Evolutionary conservation across 768 basidiomycete species (phyloP).

Genomic region (Tylopilus plumbeoviolaceoides): DNA sequence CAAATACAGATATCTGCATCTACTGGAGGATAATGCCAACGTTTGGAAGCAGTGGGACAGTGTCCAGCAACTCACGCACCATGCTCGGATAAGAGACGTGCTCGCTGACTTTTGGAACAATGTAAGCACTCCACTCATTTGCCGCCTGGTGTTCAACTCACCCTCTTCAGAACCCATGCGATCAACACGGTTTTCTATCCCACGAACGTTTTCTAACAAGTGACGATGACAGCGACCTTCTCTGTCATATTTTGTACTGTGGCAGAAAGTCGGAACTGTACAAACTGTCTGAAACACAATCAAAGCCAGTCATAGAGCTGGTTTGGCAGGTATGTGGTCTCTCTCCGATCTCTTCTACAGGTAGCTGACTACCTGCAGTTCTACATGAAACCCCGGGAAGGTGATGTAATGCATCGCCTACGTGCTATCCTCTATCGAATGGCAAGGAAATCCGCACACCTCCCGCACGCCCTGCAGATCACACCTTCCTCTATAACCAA

Average conservation of each 20-base stretch:
- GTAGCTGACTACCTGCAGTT: constrained; percentile 7
- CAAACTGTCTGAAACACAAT: not conserved
- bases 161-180: constrained; percentile 12
- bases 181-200: constrained; percentile 6
- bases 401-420: constrained; percentile 7
- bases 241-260: constrained; percentile 19
- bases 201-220: not conserved
- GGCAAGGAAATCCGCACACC: constrained; percentile 26
- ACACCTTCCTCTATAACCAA: not conserved
- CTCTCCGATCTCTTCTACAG: not conserved
- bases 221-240: constrained; percentile 17
- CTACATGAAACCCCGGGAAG: not conserved
- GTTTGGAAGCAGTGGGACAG: constrained; percentile 15
- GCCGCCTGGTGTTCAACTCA: not conserved
- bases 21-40: constrained; percentile 4
- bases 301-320: constrained; percentile 16
- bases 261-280: constrained; percentile 15
- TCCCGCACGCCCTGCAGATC: constrained; percentile 20
- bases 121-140: constrained; percentile 6
- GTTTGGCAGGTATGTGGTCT: constrained; percentile 18
- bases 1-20: constrained; percentile 5
- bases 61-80: constrained; percentile 15
- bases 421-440: constrained; percentile 24
- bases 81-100: constrained; percentile 14
- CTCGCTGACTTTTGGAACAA: constrained; percentile 6